These are phyloP conservation scores for Trichoderma harzianum DNA, from an alignment of 2,329 filamentous ascomycete genomes.

Conservation along the genomic window DNA sequence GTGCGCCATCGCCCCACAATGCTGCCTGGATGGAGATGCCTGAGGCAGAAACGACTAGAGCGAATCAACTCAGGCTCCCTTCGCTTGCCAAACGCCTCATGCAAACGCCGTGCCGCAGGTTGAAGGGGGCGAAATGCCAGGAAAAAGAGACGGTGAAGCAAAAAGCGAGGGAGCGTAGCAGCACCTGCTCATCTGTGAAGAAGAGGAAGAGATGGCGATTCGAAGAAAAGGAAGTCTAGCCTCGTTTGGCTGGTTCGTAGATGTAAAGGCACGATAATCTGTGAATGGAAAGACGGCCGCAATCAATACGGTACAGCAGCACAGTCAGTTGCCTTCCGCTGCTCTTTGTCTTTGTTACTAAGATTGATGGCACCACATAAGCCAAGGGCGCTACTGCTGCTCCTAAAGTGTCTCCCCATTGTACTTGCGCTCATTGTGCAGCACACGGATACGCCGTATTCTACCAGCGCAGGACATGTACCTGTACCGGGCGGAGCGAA, in stretches of 20 bases:
- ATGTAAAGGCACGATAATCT: neutral
- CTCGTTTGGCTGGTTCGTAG: neutral
- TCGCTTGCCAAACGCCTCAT: slow-evolving; percentile 9
- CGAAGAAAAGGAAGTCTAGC: neutral
- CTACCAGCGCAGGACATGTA: neutral
- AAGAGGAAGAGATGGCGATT: neutral
- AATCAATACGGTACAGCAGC: neutral
- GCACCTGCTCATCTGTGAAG: neutral
- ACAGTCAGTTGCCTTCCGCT: neutral
- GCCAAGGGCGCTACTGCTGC: neutral
- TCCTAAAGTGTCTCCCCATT: neutral
- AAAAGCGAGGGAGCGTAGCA: neutral
- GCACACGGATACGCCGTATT: neutral
- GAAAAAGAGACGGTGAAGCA: neutral
- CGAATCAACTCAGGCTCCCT: neutral
- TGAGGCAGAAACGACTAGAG: neutral
- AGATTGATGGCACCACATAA: neutral
- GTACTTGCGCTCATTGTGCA: neutral
- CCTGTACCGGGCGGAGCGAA: neutral
- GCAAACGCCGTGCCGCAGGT: neutral
- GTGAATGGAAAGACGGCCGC: neutral
- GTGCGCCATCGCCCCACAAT: slow-evolving; percentile 20
- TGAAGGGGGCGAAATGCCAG: neutral
- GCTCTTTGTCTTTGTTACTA: neutral
- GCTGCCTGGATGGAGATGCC: neutral